Evolutionary conservation across 2,329 filamentous ascomycete species (phyloP).

Genomic region (Teratosphaeria pseudoeucalypti): DNA sequence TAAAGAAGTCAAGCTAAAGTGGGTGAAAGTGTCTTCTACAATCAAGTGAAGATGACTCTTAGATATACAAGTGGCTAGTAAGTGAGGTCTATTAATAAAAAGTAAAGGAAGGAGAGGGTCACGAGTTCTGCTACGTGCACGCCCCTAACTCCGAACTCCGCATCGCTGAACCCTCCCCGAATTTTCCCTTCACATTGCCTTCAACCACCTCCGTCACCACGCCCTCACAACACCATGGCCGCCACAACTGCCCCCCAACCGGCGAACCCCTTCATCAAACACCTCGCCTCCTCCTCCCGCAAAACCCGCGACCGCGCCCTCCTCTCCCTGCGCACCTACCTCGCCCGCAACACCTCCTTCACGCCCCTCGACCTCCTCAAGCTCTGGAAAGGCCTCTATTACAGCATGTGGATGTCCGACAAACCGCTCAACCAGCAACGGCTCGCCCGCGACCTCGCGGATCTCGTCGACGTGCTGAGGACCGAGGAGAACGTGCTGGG

Average conservation of each 20-base stretch:
- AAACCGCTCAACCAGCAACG: slow-evolving; percentile 77
- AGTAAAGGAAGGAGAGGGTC: neutral
- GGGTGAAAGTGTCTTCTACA: neutral
- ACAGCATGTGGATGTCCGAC: slow-evolving; percentile 83
- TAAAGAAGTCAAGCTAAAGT: neutral
- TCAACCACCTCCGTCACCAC: neutral
- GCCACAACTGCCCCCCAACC: slow-evolving; percentile 3
- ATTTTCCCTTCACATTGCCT: slow-evolving; percentile 2
- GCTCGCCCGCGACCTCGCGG: slow-evolving; percentile 67
- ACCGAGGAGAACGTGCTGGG: slow-evolving; percentile 26
- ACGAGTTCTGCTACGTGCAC: neutral
- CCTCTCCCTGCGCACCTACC: slow-evolving; percentile 64
- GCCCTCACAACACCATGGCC: slow-evolving; percentile 2
- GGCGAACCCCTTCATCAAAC: slow-evolving; percentile 59
- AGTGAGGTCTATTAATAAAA: neutral
- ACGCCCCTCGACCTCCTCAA: slow-evolving; percentile 65
- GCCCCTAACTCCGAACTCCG: neutral
- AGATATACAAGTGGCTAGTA: neutral
- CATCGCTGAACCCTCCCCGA: neutral
- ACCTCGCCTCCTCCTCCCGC: slow-evolving; percentile 62
- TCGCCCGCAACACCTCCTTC: slow-evolving; percentile 52
- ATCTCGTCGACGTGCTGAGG: slow-evolving; percentile 53
- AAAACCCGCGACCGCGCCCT: slow-evolving; percentile 41
- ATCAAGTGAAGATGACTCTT: too few relatives aligned
- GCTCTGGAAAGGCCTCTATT: slow-evolving; percentile 92